Percentiles rank a stretch among this genome's conserved stretches.
These are phyloP conservation scores for Penicillium crustosum DNA, from an alignment of 2,329 filamentous ascomycete species.

Conservation along the genomic window DNA sequence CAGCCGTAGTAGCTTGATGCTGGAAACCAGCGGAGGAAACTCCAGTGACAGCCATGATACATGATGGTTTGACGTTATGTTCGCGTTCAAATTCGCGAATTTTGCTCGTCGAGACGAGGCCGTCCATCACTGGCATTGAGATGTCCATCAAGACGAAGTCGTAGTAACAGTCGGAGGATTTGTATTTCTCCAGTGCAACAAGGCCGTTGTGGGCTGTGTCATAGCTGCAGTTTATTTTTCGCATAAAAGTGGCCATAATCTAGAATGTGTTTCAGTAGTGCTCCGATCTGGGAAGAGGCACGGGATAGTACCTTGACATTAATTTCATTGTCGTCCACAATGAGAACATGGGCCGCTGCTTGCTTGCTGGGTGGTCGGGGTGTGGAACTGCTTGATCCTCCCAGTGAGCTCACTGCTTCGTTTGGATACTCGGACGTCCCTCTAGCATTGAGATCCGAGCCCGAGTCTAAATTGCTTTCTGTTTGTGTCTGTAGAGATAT, in stretches of 20 bases:
- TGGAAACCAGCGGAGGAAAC: constrained; percentile 35
- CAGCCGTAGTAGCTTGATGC: constrained; percentile 31
- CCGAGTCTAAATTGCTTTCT: neutral
- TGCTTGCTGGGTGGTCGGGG: constrained; percentile 9
- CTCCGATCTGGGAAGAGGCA: accelerated
- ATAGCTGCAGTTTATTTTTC: constrained; percentile 38
- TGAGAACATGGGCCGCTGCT: constrained; percentile 29
- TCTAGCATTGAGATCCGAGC: neutral
- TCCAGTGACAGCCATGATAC: constrained; percentile 35
- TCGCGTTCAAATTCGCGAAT: constrained; percentile 42
- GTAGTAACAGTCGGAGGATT: constrained; percentile 26
- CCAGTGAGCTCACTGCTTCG: neutral
- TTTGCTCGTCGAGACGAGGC: constrained; percentile 43
- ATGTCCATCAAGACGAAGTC: constrained; percentile 44
- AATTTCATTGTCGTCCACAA: constrained; percentile 47
- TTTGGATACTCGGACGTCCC: neutral
- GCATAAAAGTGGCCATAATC: constrained; percentile 41
- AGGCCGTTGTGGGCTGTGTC: constrained; percentile 42
- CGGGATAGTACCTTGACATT: constrained; percentile 34
- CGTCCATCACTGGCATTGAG: constrained; percentile 48
- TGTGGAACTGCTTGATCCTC: neutral
- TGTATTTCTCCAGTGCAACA: constrained; percentile 41
- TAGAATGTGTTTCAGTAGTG: constrained; percentile 4
- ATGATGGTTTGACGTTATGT: constrained; percentile 20
- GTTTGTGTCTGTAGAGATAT: neutral